phyloP scores from a whole-genome alignment of 1,284 basidiomycete genomes.

The Ceratobasidium sp. region DNA sequence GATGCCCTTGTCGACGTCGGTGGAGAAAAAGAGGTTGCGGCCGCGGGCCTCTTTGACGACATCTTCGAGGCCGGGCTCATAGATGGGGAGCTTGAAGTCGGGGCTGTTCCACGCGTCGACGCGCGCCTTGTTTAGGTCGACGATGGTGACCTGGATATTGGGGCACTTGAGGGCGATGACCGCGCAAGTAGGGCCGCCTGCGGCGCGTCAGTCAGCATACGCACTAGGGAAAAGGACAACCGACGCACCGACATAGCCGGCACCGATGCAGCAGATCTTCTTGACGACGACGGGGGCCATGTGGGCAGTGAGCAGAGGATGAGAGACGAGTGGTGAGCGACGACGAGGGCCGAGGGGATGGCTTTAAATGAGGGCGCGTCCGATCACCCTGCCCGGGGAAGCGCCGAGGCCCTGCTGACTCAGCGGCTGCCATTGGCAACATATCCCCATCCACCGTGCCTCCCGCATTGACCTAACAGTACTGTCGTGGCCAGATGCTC shows the following conservation, averaged over 20 bases:
- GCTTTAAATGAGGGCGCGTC: conserved; percentile 23
- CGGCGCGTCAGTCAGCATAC: conserved; percentile 15
- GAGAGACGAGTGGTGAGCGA: not conserved
- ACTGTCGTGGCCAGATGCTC: not conserved
- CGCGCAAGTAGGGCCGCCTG: conserved; percentile 93
- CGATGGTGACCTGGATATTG: conserved; percentile 94
- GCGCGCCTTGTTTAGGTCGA: conserved; percentile 94
- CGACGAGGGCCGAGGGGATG: conserved; percentile 12
- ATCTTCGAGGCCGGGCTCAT: conserved; percentile 96
- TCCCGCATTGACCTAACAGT: conserved; percentile 16
- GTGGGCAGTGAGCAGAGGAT: conserved; percentile 42
- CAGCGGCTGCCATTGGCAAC: not conserved
- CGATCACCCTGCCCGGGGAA: conserved; percentile 29
- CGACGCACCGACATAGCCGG: conserved; percentile 94
- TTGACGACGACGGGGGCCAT: conserved; percentile 70
- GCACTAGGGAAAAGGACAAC: not conserved
- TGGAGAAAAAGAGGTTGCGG: conserved; percentile 97
- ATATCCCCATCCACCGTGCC: not conserved
- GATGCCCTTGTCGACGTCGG: conserved; percentile 93
- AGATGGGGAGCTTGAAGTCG: conserved; percentile 86
- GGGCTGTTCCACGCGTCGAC: conserved; percentile 95
- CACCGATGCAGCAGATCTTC: conserved; percentile 95
- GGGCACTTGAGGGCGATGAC: conserved; percentile 96
- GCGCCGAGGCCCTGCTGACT: conserved; percentile 10
- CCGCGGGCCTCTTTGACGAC: conserved; percentile 91